phyloP scores from a whole-genome alignment of 805 yeast genomes.

The Suhomyces sp. region DNA sequence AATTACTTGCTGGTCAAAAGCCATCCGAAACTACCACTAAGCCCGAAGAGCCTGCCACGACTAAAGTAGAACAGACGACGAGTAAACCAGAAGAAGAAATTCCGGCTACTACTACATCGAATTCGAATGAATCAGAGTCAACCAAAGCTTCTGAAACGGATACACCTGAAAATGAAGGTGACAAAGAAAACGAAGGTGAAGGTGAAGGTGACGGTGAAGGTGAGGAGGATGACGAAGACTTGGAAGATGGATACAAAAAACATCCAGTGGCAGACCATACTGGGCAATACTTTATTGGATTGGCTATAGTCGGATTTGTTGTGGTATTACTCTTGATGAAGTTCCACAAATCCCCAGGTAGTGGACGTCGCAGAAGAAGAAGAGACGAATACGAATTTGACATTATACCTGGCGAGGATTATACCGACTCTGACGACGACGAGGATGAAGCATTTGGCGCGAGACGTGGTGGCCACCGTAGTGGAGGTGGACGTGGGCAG shows the following conservation, averaged over 20 bases:
- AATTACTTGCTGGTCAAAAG: slow-evolving; percentile 7
- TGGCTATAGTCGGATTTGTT: slow-evolving; percentile 60
- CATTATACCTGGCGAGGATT: slow-evolving; percentile 67
- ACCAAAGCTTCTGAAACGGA: slow-evolving; percentile 1
- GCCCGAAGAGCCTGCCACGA: background rate
- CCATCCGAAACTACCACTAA: slow-evolving; percentile 6
- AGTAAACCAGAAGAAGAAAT: slow-evolving; percentile 3
- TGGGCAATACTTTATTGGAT: slow-evolving; percentile 59
- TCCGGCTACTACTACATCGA: slow-evolving; percentile 1
- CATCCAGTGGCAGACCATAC: slow-evolving; percentile 44
- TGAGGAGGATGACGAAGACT: slow-evolving; percentile 21
- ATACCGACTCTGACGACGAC: slow-evolving; percentile 40
- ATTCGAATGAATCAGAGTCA: background rate
- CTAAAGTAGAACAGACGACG: slow-evolving; percentile 1
- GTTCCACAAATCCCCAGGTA: slow-evolving; percentile 42
- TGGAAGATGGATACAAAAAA: slow-evolving; percentile 34
- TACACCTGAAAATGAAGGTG: slow-evolving; percentile 3
- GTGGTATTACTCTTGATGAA: slow-evolving; percentile 46
- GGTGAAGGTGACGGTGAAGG: slow-evolving; percentile 19
- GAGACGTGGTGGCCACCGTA: background rate
- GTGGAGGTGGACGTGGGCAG: background rate
- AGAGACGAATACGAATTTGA: slow-evolving; percentile 76
- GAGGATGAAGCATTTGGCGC: slow-evolving; percentile 26
- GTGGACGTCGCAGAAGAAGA: slow-evolving; percentile 51
- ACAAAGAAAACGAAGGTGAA: slow-evolving; percentile 6